Evolutionary conservation across 345 rosid genomes (phyloP), one percentile per base, ranked within the genome.

Genomic region (Bretschneidera sinensis): DNA sequence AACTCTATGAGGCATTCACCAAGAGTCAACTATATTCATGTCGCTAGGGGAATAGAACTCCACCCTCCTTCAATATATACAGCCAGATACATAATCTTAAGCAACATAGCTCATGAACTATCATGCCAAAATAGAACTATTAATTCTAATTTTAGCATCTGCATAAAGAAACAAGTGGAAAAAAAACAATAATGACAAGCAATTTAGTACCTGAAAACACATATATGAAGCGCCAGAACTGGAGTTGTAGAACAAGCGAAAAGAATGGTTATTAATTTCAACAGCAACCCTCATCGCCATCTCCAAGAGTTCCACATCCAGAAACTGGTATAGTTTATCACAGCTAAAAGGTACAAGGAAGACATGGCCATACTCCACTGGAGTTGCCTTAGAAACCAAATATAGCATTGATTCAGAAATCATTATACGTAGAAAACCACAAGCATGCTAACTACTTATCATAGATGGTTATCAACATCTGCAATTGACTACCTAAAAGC

Each of bases 291-390:
- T 69, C 35, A 61, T 22, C 20, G 63, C 47, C 72, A 60, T 66
- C 53, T 73, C 73, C 58, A 73, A 35, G 14, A 57, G 59, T 70
- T 54, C 60, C 9, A 56, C 73, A 53, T 73, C 81, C 48, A 56
- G 54, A 18, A 39, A 24, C 55, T 24, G 61, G 50, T 25, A 22
- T 60, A 51, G 66, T 55, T 62, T 48, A 54, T 57, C 57, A 28
- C 65, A 51, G 55, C 70, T 63, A 56, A 24, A 48, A 52, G 78
- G 78, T 39, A 73, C 68, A 67, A 66, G 39, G 54, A 69, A 69
- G 67, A 70, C 66, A 67, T 73, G 78, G 52, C 81, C 78, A 53
- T 77, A 70, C 60, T 73, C 81, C 31, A 64, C 24, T 0, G 75
- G 81, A 20, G 48, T 77, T 53, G 50, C 81, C 78, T 77, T 21